Conservation (phyloP, 2,329 filamentous ascomycete species). For the Phyllosticta capitalensis region DNA sequence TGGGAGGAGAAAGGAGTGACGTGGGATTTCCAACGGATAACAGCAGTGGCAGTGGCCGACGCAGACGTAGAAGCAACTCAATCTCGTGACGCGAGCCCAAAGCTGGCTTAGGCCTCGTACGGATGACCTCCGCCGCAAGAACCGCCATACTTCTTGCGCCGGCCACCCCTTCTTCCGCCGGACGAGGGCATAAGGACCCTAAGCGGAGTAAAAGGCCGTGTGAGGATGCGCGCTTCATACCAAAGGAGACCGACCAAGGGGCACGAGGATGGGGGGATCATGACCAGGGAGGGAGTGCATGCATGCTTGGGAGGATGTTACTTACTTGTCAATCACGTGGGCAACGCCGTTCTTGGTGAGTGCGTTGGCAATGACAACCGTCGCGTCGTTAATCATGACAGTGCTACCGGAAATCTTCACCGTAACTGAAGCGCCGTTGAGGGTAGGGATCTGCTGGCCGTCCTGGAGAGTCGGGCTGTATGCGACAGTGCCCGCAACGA, state of each 20-base stretch:
- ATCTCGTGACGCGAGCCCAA: not conserved
- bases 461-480: conserved; percentile 41
- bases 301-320: conserved; percentile 5
- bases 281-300: not conserved
- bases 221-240: not conserved
- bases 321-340: conserved; percentile 47
- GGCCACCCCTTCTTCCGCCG: not conserved
- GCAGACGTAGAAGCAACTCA: no score
- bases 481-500: conserved; percentile 45
- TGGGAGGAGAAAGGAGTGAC: no score
- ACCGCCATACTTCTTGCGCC: not conserved
- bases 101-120: not conserved
- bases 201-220: not conserved
- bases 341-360: conserved; percentile 38
- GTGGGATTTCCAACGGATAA: not conserved
- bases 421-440: conserved; percentile 30
- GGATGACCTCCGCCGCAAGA: not conserved
- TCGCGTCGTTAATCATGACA: conserved; percentile 36
- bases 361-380: conserved; percentile 33
- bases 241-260: not conserved
- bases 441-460: conserved; percentile 30
- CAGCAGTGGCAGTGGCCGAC: not conserved
- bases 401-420: conserved; percentile 24
- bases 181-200: not conserved
- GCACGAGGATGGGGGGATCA: not conserved